These are phyloP conservation scores for Xylariaceae sp. DNA, from an alignment of 2,329 filamentous ascomycete genomes.

Conservation along the genomic window DNA sequence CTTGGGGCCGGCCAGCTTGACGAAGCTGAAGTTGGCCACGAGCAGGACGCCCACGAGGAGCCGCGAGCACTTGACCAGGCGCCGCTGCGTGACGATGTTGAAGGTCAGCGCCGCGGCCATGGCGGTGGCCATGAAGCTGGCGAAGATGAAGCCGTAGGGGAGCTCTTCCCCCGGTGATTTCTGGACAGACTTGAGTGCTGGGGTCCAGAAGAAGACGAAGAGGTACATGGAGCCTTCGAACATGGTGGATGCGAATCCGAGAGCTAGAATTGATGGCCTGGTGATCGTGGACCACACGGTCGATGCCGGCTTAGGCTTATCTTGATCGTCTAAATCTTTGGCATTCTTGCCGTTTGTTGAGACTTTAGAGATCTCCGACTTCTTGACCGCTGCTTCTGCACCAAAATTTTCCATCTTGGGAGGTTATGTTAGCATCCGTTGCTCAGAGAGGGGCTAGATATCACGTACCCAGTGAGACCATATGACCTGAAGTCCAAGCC, in stretches of 20 bases:
- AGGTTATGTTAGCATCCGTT: background rate
- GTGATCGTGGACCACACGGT: slow-evolving; percentile 22
- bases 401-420: slow-evolving; percentile 25
- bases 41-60: slow-evolving; percentile 30
- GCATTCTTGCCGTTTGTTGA: slow-evolving; percentile 1
- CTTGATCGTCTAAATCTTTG: background rate
- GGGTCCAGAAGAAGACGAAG: slow-evolving; percentile 60
- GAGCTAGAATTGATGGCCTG: slow-evolving; percentile 45
- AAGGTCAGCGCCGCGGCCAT: slow-evolving; percentile 24
- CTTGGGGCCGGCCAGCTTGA: slow-evolving; percentile 33
- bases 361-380: background rate
- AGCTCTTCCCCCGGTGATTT: slow-evolving; percentile 23
- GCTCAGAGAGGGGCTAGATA: background rate
- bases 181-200: slow-evolving; percentile 44
- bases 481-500: slow-evolving; percentile 41
- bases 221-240: slow-evolving; percentile 61
- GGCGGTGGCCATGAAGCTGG: slow-evolving; percentile 26
- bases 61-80: slow-evolving; percentile 29
- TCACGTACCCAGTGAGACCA: slow-evolving; percentile 42
- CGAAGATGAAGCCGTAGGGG: slow-evolving; percentile 25
- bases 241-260: slow-evolving; percentile 49
- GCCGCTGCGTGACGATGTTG: slow-evolving; percentile 28
- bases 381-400: slow-evolving; percentile 1
- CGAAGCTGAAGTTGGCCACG: slow-evolving; percentile 34
- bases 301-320: slow-evolving; percentile 2